phyloP scores from a whole-genome alignment of 148 eudicot genomes.

The Beta vulgaris region DNA sequence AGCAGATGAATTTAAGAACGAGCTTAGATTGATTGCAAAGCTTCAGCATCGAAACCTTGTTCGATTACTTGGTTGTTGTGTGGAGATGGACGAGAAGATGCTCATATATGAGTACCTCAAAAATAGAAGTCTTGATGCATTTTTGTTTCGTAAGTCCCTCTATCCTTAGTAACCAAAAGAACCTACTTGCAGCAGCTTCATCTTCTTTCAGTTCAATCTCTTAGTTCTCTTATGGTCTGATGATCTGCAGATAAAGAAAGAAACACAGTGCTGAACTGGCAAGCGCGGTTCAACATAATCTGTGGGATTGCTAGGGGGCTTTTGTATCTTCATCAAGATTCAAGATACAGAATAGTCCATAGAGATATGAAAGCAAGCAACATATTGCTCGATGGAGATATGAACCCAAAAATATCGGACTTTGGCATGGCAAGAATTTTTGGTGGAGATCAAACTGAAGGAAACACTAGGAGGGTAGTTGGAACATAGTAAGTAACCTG shows the following conservation, averaged over 20 bases:
- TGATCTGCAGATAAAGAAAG: slow-evolving; percentile 40
- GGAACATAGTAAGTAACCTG: slow-evolving; percentile 65
- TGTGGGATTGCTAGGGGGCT: slow-evolving; percentile 67
- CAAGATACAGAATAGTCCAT: slow-evolving; percentile 66
- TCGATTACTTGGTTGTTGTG: slow-evolving; percentile 73
- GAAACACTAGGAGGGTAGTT: slow-evolving; percentile 56
- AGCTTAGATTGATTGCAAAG: slow-evolving; percentile 61
- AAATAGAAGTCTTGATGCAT: slow-evolving; percentile 61
- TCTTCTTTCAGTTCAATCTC: background rate
- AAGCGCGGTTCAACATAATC: slow-evolving; percentile 61
- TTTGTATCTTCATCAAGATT: slow-evolving; percentile 81
- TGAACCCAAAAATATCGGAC: slow-evolving; percentile 79
- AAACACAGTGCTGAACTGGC: slow-evolving; percentile 49
- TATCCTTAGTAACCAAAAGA: background rate
- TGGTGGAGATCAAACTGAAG: slow-evolving; percentile 68
- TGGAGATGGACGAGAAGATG: slow-evolving; percentile 68
- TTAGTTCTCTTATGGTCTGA: background rate
- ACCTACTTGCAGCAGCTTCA: too few relatives aligned
- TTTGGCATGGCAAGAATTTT: slow-evolving; percentile 88
- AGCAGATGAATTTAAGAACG: slow-evolving; percentile 71
- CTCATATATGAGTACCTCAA: slow-evolving; percentile 67
- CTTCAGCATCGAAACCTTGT: slow-evolving; percentile 89
- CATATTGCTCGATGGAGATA: slow-evolving; percentile 56
- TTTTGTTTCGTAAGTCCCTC: slow-evolving; percentile 46
- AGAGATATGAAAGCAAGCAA: slow-evolving; percentile 81